These are phyloP conservation scores for Corymbia calophylla DNA, from an alignment of 441 rosid genomes.

Conservation along the genomic window DNA sequence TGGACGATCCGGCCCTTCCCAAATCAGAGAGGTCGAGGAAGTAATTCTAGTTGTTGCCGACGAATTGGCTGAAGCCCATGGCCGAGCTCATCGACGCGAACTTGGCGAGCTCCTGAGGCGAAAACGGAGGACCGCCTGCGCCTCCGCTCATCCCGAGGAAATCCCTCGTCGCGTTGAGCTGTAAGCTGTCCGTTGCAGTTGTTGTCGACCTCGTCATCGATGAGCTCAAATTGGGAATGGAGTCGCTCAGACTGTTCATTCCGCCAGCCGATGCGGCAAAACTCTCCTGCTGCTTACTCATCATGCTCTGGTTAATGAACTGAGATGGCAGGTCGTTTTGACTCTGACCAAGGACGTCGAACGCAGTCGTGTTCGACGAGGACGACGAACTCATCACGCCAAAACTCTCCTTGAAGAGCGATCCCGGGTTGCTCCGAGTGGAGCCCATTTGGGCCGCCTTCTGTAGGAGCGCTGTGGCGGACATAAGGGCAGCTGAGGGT, in stretches of 20 bases:
- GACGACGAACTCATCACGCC: constrained; percentile 25
- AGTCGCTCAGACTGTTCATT: neutral
- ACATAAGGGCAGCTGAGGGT: constrained; percentile 32
- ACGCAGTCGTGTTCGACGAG: constrained; percentile 7
- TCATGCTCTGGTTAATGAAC: neutral
- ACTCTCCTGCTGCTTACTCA: neutral
- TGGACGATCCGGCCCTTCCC: neutral
- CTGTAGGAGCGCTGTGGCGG: constrained; percentile 45
- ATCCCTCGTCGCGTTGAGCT: constrained; percentile 57
- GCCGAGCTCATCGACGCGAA: constrained; percentile 56
- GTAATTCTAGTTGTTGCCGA: constrained; percentile 7
- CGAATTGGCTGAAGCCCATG: constrained; percentile 30
- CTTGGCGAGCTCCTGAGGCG: constrained; percentile 62
- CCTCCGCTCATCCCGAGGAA: constrained; percentile 68
- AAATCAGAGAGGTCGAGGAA: neutral
- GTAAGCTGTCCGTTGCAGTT: constrained; percentile 19
- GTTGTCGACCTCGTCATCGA: constrained; percentile 13
- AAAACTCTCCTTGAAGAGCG: constrained; percentile 23
- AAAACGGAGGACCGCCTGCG: constrained; percentile 31
- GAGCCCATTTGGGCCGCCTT: constrained; percentile 51
- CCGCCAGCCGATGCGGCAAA: neutral
- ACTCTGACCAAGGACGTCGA: constrained; percentile 10
- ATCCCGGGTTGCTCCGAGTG: constrained; percentile 26
- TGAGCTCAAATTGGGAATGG: constrained; percentile 13
- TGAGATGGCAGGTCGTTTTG: constrained; percentile 10